Conservation (phyloP, 148 eudicot genomes). For the Silene conica region DNA sequence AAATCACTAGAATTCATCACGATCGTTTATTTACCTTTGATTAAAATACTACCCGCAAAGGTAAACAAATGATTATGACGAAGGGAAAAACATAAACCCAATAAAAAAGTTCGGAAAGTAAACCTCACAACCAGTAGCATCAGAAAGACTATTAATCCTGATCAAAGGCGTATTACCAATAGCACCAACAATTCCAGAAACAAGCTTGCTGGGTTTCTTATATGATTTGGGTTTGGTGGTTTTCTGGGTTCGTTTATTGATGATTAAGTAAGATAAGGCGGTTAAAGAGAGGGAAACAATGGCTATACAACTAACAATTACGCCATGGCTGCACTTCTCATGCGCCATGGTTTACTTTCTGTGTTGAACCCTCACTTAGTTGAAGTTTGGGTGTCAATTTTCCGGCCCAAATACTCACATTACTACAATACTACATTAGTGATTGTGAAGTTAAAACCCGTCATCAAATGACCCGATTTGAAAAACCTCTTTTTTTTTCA, state of each 20-base stretch:
- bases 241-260: slow-evolving; percentile 20
- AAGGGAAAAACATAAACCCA: no score
- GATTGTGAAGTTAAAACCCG: no score
- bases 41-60: background rate
- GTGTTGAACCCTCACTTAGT: slow-evolving; percentile 8
- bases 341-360: slow-evolving; percentile 31
- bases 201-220: slow-evolving; percentile 23
- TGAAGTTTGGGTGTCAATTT: no score
- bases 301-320: slow-evolving; percentile 28
- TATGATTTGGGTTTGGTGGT: slow-evolving; percentile 19
- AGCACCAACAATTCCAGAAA: slow-evolving; percentile 60
- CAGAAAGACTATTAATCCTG: slow-evolving; percentile 74
- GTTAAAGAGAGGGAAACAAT: slow-evolving; percentile 41
- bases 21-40: no score
- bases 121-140: slow-evolving; percentile 71
- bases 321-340: slow-evolving; percentile 30
- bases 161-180: slow-evolving; percentile 92
- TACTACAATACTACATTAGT: no score
- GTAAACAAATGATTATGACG: background rate
- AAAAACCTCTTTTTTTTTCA: no score
- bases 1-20: no score
- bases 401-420: no score
- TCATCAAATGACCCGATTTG: no score
- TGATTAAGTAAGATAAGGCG: slow-evolving; percentile 47
- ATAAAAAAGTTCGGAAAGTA: background rate